phyloP scores from a whole-genome alignment of 1,139 yeast species.

The Yamadazyma membranifaciens region DNA sequence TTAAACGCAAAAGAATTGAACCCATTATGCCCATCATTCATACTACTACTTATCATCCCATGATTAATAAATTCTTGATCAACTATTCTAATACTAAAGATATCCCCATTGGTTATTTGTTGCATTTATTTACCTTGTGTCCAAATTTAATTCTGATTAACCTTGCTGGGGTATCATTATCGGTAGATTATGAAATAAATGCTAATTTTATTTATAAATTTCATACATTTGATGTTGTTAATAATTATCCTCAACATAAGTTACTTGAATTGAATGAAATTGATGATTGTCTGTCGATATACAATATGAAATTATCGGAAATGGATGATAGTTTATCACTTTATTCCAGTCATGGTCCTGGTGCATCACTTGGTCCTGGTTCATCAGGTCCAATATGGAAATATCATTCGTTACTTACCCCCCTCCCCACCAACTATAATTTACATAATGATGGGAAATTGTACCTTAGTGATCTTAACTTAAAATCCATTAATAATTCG shows the following conservation, averaged over 20 bases:
- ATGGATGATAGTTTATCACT: constrained; percentile 13
- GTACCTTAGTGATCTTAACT: constrained; percentile 41
- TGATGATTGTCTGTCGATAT: constrained; percentile 17
- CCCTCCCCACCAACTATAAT: constrained; percentile 30
- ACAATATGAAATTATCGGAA: constrained; percentile 10
- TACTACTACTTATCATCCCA: constrained; percentile 45
- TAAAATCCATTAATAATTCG: constrained; percentile 36
- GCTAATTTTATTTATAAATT: constrained; percentile 31
- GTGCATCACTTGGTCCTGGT: background rate
- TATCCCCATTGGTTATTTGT: constrained; percentile 64
- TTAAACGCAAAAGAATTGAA: constrained; percentile 11
- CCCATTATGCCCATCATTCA: background rate
- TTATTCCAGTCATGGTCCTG: constrained; percentile 4
- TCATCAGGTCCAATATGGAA: constrained; percentile 11
- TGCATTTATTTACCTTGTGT: constrained; percentile 60
- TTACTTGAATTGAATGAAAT: constrained; percentile 12
- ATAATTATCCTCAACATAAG: constrained; percentile 37
- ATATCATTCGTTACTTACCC: constrained; percentile 29
- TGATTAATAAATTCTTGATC: constrained; percentile 53
- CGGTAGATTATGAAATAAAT: constrained; percentile 56
- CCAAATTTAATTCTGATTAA: constrained; percentile 51
- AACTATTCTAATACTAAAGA: constrained; percentile 62
- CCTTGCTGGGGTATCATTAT: constrained; percentile 54
- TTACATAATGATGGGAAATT: constrained; percentile 39
- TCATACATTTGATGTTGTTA: constrained; percentile 38